These are phyloP conservation scores for Fusarium sambucinum DNA, from an alignment of 2,329 filamentous ascomycete species.

Conservation along the genomic window DNA sequence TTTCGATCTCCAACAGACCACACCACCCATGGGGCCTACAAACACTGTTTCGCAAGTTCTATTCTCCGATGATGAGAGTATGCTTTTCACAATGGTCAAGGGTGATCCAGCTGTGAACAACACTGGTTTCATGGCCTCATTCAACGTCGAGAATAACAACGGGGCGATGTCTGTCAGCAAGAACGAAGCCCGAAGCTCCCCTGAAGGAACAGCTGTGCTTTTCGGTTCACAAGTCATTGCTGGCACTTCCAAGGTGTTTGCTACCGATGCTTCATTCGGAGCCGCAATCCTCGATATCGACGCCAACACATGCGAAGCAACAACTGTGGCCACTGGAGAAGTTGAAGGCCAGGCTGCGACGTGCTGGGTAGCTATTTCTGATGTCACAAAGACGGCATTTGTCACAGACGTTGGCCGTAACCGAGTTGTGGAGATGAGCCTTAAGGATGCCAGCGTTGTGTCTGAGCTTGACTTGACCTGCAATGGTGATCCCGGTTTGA, in stretches of 20 bases:
- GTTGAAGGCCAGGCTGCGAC: slow-evolving; percentile 66
- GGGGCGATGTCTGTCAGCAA: slow-evolving; percentile 33
- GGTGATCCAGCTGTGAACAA: slow-evolving; percentile 67
- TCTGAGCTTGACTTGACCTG: slow-evolving; percentile 56
- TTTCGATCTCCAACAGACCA: slow-evolving; percentile 66
- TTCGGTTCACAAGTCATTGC: slow-evolving; percentile 66
- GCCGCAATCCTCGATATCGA: slow-evolving; percentile 62
- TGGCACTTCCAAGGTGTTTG: slow-evolving; percentile 60
- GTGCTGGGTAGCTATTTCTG: slow-evolving; percentile 68
- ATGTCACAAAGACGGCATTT: slow-evolving; percentile 63
- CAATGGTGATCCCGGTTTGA: slow-evolving; percentile 65
- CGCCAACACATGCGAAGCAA: slow-evolving; percentile 44
- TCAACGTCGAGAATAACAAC: slow-evolving; percentile 54
- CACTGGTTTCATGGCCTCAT: slow-evolving; percentile 67
- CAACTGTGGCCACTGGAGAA: slow-evolving; percentile 53
- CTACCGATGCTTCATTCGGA: slow-evolving; percentile 70
- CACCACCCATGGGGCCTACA: slow-evolving; percentile 67
- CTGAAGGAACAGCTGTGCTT: slow-evolving; percentile 66
- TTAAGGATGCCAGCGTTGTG: slow-evolving; percentile 61
- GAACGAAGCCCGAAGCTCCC: slow-evolving; percentile 56
- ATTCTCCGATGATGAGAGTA: slow-evolving; percentile 66
- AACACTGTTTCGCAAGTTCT: slow-evolving; percentile 72
- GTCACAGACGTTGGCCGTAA: slow-evolving; percentile 68
- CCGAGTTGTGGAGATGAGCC: slow-evolving; percentile 68
- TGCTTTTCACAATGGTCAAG: slow-evolving; percentile 70